These are phyloP conservation scores for Penicillium sp. DNA, from an alignment of 2,329 filamentous ascomycete species.

Conservation along the genomic window DNA sequence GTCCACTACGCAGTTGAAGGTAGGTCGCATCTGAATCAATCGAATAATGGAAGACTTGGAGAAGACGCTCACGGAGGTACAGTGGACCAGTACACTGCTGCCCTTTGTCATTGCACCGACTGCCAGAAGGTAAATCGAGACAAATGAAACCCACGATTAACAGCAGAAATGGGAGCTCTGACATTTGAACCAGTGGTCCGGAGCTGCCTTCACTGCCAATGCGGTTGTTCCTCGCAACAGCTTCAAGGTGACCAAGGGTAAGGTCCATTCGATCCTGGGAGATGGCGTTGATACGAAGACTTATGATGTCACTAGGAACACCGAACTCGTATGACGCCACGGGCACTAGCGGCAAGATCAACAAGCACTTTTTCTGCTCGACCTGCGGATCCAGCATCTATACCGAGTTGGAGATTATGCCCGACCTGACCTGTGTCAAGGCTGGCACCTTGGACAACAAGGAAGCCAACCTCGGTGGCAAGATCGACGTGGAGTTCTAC, in stretches of 20 bases:
- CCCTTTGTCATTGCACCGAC: slow-evolving; percentile 54
- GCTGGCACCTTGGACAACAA: slow-evolving; percentile 53
- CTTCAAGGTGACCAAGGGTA: slow-evolving; percentile 53
- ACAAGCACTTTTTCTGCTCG: slow-evolving; percentile 56
- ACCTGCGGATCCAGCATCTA: slow-evolving; percentile 54
- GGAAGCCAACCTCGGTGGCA: slow-evolving; percentile 43
- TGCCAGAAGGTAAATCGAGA: slow-evolving; percentile 51
- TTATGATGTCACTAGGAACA: slow-evolving; percentile 37
- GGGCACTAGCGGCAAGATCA: slow-evolving; percentile 54
- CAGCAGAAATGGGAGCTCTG: too few species aligned
- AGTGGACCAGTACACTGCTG: slow-evolving; percentile 46
- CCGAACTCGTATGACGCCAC: slow-evolving; percentile 49
- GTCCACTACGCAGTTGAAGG: slow-evolving; percentile 31
- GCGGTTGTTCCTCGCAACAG: slow-evolving; percentile 48
- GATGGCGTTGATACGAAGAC: background rate
- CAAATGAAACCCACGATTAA: too few species aligned
- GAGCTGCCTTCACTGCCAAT: slow-evolving; percentile 56
- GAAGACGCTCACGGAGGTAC: background rate
- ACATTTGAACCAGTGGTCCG: slow-evolving; percentile 44
- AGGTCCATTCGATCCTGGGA: background rate
- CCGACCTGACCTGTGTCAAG: slow-evolving; percentile 51
- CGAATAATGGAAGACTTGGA: background rate
- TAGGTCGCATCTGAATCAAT: slow-evolving; percentile 10
- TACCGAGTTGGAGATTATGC: slow-evolving; percentile 55
- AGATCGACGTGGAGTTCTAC: slow-evolving; percentile 54